A percentile compares a stretch with the other conserved stretches of the same genome.
Conservation (phyloP, 129 eudicot genomes). For the Kitagawia praeruptora region DNA sequence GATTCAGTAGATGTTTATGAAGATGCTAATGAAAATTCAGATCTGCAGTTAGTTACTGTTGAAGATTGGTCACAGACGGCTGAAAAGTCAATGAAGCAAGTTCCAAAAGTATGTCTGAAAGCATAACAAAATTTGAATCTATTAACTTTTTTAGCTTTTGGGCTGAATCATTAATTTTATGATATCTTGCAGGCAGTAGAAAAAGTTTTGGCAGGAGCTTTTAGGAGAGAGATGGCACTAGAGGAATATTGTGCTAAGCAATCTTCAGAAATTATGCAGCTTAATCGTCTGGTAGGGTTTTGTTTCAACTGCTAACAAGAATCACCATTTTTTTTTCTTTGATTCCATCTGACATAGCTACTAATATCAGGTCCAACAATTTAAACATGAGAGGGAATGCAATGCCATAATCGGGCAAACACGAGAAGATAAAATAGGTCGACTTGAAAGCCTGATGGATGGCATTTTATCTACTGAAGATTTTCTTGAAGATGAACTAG, state of each 20-base stretch:
- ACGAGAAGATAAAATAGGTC: conserved; percentile 86
- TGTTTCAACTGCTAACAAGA: not conserved
- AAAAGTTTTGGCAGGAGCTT: conserved; percentile 93
- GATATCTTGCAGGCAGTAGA: conserved; percentile 62
- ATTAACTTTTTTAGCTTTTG: not conserved
- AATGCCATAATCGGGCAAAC: conserved; percentile 70
- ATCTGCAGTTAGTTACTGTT: conserved; percentile 66
- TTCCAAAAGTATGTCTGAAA: conserved; percentile 66
- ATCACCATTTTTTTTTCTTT: not conserved
- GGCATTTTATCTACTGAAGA: conserved; percentile 79
- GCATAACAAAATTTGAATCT: not conserved
- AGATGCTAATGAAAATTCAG: conserved; percentile 29
- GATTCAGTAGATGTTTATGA: conserved; percentile 22
- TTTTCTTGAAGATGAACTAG: conserved; percentile 63
- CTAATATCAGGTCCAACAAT: conserved; percentile 76
- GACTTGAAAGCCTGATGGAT: conserved; percentile 87
- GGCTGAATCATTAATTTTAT: conserved; percentile 12
- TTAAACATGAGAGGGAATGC: conserved; percentile 91
- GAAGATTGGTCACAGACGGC: conserved; percentile 34
- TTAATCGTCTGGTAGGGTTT: conserved; percentile 75
- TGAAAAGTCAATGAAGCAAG: conserved; percentile 50
- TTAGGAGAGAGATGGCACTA: conserved; percentile 95
- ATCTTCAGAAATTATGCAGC: conserved; percentile 67
- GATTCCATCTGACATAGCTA: not conserved
- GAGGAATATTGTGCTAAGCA: conserved; percentile 81